These are phyloP conservation scores for Daldinia childiae DNA, from an alignment of 495 filamentous ascomycete species.

Conservation along the genomic window DNA sequence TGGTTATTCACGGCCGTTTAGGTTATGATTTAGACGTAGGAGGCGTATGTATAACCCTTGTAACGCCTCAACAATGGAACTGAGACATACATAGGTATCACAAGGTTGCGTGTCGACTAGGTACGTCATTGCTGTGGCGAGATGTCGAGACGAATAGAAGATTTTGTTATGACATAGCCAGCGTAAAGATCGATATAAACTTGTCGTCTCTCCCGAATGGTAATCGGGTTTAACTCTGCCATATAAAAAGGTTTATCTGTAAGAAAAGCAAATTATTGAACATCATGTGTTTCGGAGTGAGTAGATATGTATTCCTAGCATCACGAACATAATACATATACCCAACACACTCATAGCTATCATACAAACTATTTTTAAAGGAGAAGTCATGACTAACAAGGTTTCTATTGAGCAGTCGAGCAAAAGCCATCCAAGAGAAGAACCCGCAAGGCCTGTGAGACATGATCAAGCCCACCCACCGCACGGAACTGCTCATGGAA, in stretches of 20 bases:
- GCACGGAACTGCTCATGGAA: constrained; percentile 1
- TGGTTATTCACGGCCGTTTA: not conserved
- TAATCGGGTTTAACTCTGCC: not conserved
- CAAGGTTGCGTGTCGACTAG: not conserved
- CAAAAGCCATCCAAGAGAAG: not conserved
- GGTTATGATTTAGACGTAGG: not conserved
- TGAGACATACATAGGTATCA: not conserved
- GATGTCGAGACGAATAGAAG: not conserved
- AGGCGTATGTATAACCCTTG: not conserved
- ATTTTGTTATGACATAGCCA: not conserved
- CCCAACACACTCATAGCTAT: not conserved
- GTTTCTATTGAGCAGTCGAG: not conserved
- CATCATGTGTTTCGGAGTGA: constrained; percentile 8
- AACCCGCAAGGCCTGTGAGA: not conserved
- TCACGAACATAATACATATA: not conserved
- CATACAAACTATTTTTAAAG: not conserved
- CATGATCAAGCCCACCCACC: not conserved
- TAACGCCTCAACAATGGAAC: not conserved
- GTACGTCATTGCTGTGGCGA: not conserved
- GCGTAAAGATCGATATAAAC: not conserved
- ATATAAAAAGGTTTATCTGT: not conserved
- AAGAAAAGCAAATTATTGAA: not conserved
- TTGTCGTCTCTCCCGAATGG: not conserved
- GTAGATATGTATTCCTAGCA: not conserved
- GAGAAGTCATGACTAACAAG: not conserved